phyloP scores from a whole-genome alignment of 1,284 basidiomycete species.

The Wolfiporia cocos region DNA sequence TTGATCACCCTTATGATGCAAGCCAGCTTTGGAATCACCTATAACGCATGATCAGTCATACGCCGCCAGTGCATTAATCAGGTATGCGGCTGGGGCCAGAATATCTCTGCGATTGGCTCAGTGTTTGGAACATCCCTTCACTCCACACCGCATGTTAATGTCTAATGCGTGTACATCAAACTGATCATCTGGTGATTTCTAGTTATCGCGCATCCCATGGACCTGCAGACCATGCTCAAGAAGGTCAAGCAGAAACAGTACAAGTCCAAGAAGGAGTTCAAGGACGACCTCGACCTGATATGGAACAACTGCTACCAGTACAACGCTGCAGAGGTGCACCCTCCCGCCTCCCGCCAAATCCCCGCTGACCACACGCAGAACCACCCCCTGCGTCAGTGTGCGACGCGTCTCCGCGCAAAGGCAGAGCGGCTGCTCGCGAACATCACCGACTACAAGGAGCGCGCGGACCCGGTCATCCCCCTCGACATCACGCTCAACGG shows the following conservation, averaged over 20 bases:
- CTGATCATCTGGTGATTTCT: no score
- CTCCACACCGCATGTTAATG: no score
- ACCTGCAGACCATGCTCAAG: slow-evolving; percentile 87
- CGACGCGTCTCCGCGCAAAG: slow-evolving; percentile 71
- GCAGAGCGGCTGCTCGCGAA: slow-evolving; percentile 81
- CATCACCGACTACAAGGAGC: slow-evolving; percentile 84
- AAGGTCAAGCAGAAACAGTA: slow-evolving; percentile 90
- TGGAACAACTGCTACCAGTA: slow-evolving; percentile 96
- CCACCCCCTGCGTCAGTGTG: slow-evolving; percentile 80
- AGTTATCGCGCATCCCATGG: slow-evolving; percentile 93
- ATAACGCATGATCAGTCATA: no score
- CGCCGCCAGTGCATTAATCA: no score
- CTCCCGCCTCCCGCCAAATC: neutral
- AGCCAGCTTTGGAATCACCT: no score
- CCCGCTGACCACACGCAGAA: slow-evolving; percentile 28
- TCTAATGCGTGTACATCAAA: no score
- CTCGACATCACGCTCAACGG: slow-evolving; percentile 33
- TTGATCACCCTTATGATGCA: no score
- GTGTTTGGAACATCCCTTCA: no score
- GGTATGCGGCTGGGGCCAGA: no score
- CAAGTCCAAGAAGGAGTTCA: slow-evolving; percentile 92
- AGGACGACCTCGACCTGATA: slow-evolving; percentile 90
- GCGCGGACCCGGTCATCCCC: slow-evolving; percentile 57
- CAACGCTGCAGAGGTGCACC: slow-evolving; percentile 77
- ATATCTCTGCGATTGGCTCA: no score